phyloP scores from a whole-genome alignment of 805 yeast genomes.

The Nakazawaea wickerhamii region DNA sequence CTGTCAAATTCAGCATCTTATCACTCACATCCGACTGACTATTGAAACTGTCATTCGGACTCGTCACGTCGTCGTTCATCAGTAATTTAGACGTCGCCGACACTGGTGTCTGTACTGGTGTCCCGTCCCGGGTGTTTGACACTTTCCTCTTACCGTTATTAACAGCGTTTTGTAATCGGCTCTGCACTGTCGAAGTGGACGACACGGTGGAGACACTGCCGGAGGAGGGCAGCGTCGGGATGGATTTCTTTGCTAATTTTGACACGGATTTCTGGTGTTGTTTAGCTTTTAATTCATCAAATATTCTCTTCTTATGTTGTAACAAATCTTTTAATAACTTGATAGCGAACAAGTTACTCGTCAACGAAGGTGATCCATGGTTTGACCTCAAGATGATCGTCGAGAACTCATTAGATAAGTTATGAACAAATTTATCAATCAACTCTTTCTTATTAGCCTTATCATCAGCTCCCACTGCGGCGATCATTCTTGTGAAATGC shows the following conservation, averaged over 20 bases:
- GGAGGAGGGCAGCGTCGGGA: slow-evolving; percentile 8
- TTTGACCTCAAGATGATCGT: slow-evolving; percentile 54
- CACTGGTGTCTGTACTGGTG: background rate
- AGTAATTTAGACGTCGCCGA: background rate
- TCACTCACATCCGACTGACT: too few relatives aligned
- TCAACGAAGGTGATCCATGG: slow-evolving; percentile 28
- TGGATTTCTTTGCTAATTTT: slow-evolving; percentile 3
- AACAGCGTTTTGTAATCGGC: slow-evolving; percentile 9
- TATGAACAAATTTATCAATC: slow-evolving; percentile 31
- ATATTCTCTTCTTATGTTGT: slow-evolving; percentile 53
- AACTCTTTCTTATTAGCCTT: slow-evolving; percentile 30
- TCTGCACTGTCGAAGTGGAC: slow-evolving; percentile 15
- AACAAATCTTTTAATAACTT: slow-evolving; percentile 59
- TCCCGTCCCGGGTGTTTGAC: background rate
- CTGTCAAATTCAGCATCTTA: too few relatives aligned
- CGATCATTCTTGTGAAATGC: slow-evolving; percentile 62
- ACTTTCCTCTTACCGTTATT: slow-evolving; percentile 1
- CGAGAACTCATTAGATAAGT: slow-evolving; percentile 65
- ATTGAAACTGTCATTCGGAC: too few relatives aligned
- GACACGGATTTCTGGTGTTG: background rate
- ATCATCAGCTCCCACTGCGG: slow-evolving; percentile 33
- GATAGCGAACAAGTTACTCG: slow-evolving; percentile 53
- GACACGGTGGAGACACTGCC: background rate
- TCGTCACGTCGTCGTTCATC: slow-evolving; percentile 13
- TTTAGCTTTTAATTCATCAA: slow-evolving; percentile 47